A percentile compares a stretch with the other conserved stretches of the same genome.
phyloP scores from a whole-genome alignment of 2,329 filamentous ascomycete genomes.

The Scedosporium minutisporum region DNA sequence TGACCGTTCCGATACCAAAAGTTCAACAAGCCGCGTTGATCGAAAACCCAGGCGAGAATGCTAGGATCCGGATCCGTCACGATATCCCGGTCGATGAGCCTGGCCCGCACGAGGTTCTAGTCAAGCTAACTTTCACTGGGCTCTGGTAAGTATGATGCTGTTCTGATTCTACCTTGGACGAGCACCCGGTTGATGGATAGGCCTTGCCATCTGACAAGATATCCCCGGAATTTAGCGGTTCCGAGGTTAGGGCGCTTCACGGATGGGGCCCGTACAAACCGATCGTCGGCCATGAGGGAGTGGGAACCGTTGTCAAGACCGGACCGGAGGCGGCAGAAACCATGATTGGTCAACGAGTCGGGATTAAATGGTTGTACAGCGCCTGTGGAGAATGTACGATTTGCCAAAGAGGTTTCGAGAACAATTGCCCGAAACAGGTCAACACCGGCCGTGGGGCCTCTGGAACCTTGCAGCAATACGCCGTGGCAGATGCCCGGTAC shows the following conservation, averaged over 20 bases:
- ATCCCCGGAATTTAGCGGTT: constrained; percentile 14
- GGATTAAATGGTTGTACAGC: constrained; percentile 34
- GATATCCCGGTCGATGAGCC: neutral
- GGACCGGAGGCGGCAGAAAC: constrained; percentile 17
- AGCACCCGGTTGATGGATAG: too few species aligned
- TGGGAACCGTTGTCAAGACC: constrained; percentile 18
- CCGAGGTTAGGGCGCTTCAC: constrained; percentile 18
- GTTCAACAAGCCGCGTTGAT: constrained; percentile 1
- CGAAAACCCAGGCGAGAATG: neutral
- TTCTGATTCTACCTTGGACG: neutral
- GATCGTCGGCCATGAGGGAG: constrained; percentile 21
- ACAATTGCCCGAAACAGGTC: constrained; percentile 30
- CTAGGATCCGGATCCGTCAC: neutral
- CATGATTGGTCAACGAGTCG: constrained; percentile 25
- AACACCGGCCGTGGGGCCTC: constrained; percentile 29
- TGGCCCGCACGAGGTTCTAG: neutral
- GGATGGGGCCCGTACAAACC: constrained; percentile 18
- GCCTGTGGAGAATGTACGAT: constrained; percentile 26
- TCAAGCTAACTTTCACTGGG: constrained; percentile 1
- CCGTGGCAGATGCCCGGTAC: constrained; percentile 18
- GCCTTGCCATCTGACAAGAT: neutral
- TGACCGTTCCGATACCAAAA: neutral
- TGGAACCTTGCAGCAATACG: constrained; percentile 21
- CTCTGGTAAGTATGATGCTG: constrained; percentile 6
- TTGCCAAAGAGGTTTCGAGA: constrained; percentile 23